These are phyloP conservation scores for Escovopsis sp. DNA, from an alignment of 2,329 filamentous ascomycete genomes.

Conservation along the genomic window DNA sequence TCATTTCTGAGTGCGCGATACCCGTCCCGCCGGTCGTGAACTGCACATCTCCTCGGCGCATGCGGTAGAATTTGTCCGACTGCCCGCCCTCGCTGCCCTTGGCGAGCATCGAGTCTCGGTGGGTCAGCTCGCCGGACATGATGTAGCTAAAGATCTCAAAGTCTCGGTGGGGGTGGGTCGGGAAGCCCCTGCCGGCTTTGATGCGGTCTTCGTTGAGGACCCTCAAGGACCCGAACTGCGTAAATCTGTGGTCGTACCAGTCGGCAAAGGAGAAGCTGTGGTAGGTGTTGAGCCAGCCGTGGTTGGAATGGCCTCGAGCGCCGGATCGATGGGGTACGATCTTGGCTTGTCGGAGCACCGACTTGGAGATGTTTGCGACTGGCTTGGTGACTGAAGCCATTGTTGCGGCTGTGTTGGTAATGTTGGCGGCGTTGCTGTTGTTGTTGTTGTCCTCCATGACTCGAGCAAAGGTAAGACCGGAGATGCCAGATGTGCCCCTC, in stretches of 20 bases:
- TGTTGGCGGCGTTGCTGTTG: constrained; percentile 6
- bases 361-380: constrained; percentile 42
- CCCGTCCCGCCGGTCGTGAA: constrained; percentile 79
- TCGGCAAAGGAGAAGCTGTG: constrained; percentile 75
- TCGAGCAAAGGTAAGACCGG: constrained; percentile 5
- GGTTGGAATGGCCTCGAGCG: constrained; percentile 60
- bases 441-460: constrained; percentile 7
- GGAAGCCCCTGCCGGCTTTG: constrained; percentile 58
- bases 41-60: constrained; percentile 71
- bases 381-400: constrained; percentile 20
- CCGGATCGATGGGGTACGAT: constrained; percentile 61
- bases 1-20: constrained; percentile 70
- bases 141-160: constrained; percentile 88
- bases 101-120: constrained; percentile 72
- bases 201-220: constrained; percentile 87
- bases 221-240: constrained; percentile 59
- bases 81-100: constrained; percentile 46
- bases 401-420: not conserved
- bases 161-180: constrained; percentile 71
- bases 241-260: constrained; percentile 52
- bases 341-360: constrained; percentile 47
- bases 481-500: constrained; percentile 5
- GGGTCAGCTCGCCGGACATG: constrained; percentile 71
- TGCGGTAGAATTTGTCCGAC: constrained; percentile 51
- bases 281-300: constrained; percentile 79